A percentile compares a stretch with the other conserved stretches of the same genome.
Conservation (phyloP, 2,329 filamentous ascomycete genomes). For the Mollisia scopiformis region DNA sequence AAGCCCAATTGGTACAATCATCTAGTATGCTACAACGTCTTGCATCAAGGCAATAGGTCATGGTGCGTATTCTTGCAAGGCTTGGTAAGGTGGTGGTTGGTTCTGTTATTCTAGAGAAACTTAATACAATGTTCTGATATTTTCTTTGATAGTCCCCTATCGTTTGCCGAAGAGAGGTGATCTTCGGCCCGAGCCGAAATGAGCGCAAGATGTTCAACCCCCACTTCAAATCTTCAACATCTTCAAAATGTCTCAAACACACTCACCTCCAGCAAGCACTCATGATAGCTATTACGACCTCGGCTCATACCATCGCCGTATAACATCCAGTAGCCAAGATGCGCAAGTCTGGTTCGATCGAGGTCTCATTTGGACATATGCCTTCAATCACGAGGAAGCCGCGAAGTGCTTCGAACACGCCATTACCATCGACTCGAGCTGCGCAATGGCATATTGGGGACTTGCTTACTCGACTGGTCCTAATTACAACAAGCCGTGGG, state of each 20-base stretch:
- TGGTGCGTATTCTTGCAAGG: background rate
- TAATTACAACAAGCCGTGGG: slow-evolving; percentile 81
- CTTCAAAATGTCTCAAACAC: background rate
- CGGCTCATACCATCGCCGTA: slow-evolving; percentile 56
- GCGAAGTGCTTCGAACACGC: slow-evolving; percentile 64
- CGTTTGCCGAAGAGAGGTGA: background rate
- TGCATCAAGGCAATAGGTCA: background rate
- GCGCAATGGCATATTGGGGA: slow-evolving; percentile 70
- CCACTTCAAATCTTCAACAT: background rate
- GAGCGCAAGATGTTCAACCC: background rate
- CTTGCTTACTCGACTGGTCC: slow-evolving; percentile 73
- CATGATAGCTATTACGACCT: slow-evolving; percentile 48
- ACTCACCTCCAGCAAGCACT: background rate
- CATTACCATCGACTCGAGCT: slow-evolving; percentile 54
- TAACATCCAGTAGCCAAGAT: slow-evolving; percentile 54
- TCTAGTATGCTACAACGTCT: background rate
- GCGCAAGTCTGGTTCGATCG: slow-evolving; percentile 72
- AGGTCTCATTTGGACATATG: slow-evolving; percentile 74
- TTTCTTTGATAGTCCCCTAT: too few relatives aligned
- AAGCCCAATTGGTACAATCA: background rate
- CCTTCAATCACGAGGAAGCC: slow-evolving; percentile 77
- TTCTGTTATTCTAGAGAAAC: too few relatives aligned
- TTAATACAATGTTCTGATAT: too few relatives aligned
- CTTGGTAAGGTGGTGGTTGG: too few relatives aligned
- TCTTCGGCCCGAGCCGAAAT: background rate